A percentile compares a stretch with the other conserved stretches of the same genome.
phyloP scores from a whole-genome alignment of 2,329 filamentous ascomycete species.

The Penicillium sp. region DNA sequence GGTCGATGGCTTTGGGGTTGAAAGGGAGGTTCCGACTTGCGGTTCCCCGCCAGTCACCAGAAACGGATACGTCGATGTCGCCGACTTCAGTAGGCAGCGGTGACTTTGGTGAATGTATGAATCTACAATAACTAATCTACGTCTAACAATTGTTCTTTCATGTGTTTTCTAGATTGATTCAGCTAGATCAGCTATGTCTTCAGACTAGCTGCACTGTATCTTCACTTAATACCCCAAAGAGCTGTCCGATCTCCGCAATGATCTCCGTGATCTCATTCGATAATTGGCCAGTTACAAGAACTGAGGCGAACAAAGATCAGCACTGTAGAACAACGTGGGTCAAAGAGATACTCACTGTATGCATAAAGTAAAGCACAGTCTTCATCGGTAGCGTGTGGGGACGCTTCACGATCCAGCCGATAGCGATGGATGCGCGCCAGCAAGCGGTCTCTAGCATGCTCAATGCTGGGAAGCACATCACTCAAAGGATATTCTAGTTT shows the following conservation, averaged over 20 bases:
- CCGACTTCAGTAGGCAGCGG: slow-evolving; percentile 11
- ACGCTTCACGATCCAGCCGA: slow-evolving; percentile 61
- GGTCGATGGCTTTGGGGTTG: slow-evolving; percentile 27
- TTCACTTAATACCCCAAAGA: slow-evolving; percentile 61
- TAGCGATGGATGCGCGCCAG: slow-evolving; percentile 86
- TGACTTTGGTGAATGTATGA: slow-evolving; percentile 38
- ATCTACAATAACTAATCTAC: not conserved
- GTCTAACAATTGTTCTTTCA: not conserved
- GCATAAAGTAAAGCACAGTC: slow-evolving; percentile 93
- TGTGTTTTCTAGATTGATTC: not conserved
- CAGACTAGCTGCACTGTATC: slow-evolving; percentile 57
- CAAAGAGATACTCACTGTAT: slow-evolving; percentile 57
- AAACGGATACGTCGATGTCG: slow-evolving; percentile 19
- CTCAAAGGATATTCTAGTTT: slow-evolving; percentile 93
- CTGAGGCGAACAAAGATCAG: slow-evolving; percentile 34
- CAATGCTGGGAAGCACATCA: slow-evolving; percentile 79
- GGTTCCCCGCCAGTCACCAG: slow-evolving; percentile 31
- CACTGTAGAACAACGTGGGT: not conserved
- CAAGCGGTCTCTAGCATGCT: slow-evolving; percentile 73
- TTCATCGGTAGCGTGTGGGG: slow-evolving; percentile 46
- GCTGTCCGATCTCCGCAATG: slow-evolving; percentile 53
- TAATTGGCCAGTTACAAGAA: slow-evolving; percentile 60
- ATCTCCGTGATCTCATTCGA: slow-evolving; percentile 54
- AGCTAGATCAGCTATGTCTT: slow-evolving; percentile 2
- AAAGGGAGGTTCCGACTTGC: slow-evolving; percentile 27